These are phyloP conservation scores for Spathaspora hagerdaliae DNA, from an alignment of 805 yeast genomes.

Conservation along the genomic window DNA sequence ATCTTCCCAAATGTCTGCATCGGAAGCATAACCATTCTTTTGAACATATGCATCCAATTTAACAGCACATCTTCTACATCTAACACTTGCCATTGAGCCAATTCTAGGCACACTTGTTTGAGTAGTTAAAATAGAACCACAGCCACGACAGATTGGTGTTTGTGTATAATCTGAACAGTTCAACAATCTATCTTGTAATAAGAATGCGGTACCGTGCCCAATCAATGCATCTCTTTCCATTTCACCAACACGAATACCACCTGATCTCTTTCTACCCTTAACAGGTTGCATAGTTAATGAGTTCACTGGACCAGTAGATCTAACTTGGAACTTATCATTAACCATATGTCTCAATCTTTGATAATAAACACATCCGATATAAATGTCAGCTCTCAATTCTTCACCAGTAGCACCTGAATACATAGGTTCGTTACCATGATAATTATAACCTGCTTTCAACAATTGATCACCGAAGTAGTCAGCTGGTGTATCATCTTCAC, in stretches of 20 bases:
- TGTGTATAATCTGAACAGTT: constrained; percentile 96
- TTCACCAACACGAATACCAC: constrained; percentile 99
- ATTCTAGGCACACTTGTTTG: constrained; percentile 89
- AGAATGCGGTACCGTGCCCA: constrained; percentile 96
- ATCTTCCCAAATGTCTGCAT: constrained; percentile 90
- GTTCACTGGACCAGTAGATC: constrained; percentile 98
- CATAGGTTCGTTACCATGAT: constrained; percentile 98
- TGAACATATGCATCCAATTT: constrained; percentile 56
- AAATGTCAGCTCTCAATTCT: constrained; percentile 92
- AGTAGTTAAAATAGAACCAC: constrained; percentile 89
- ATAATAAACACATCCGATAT: constrained; percentile 94
- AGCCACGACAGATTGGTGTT: constrained; percentile 81
- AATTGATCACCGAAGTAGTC: constrained; percentile 96
- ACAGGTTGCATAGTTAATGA: constrained; percentile 98
- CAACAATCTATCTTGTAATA: constrained; percentile 89
- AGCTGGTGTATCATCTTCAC: constrained; percentile 92
- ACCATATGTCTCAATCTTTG: constrained; percentile 99
- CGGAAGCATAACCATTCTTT: constrained; percentile 50
- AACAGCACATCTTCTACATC: constrained; percentile 89
- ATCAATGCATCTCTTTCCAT: constrained; percentile 99
- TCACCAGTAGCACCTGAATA: constrained; percentile 98
- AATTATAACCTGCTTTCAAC: constrained; percentile 83
- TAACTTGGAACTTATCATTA: constrained; percentile 98
- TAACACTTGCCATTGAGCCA: constrained; percentile 70
- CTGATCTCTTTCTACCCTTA: constrained; percentile 96